Evolutionary conservation across 129 eudicot genomes (phyloP).

Genomic region (Flaveria trinervia): DNA sequence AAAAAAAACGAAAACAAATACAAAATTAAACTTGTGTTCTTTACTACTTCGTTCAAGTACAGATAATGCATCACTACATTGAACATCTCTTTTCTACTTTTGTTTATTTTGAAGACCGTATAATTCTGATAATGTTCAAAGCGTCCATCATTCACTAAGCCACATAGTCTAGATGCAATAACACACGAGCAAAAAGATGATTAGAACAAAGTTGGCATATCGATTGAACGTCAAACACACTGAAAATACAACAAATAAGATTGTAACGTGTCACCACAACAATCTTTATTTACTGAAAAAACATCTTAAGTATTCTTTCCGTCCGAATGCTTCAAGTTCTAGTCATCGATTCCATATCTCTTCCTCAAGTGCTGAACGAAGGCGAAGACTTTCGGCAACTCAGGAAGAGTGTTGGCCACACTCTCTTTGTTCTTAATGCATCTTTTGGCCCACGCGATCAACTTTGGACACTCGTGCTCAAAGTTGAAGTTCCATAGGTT

Average conservation of each 20-base stretch:
- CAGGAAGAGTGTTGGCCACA: slow-evolving; percentile 42
- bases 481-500: slow-evolving; percentile 36
- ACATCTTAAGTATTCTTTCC: neutral
- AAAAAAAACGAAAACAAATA: no score
- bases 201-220: no score
- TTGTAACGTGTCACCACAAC: neutral
- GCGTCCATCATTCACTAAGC: no score
- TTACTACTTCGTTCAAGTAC: no score
- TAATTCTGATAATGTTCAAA: no score
- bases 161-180: no score
- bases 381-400: slow-evolving; percentile 23
- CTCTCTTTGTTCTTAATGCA: slow-evolving; percentile 47
- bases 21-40: no score
- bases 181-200: no score
- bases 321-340: neutral
- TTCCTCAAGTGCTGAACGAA: slow-evolving; percentile 31
- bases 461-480: slow-evolving; percentile 44
- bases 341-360: slow-evolving; percentile 28
- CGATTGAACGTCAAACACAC: neutral
- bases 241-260: slow-evolving; percentile 2
- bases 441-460: slow-evolving; percentile 49
- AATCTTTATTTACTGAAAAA: slow-evolving; percentile 9
- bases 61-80: no score
- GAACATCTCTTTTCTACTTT: no score
- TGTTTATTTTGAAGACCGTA: no score